phyloP scores from a whole-genome alignment of 352 stramenopile genomes.

The Pythium plurisporium region DNA sequence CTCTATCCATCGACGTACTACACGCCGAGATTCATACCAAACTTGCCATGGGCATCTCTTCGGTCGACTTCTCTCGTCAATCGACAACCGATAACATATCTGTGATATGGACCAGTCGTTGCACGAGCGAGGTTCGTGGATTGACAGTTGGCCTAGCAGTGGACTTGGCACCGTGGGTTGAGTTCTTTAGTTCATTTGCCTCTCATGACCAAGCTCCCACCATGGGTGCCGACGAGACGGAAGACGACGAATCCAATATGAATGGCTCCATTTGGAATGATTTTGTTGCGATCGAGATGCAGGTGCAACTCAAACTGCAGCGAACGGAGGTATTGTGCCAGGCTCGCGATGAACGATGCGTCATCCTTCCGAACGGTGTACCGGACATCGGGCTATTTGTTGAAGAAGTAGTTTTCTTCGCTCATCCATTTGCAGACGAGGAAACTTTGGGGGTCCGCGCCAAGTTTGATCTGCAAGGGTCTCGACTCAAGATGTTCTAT shows the following conservation, averaged over 20 bases:
- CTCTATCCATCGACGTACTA: neutral
- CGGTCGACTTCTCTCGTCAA: no score
- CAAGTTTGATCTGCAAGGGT: slow-evolving; percentile 59
- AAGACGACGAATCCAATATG: neutral
- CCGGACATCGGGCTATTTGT: slow-evolving; percentile 39
- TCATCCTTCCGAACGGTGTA: slow-evolving; percentile 40
- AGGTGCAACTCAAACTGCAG: slow-evolving; percentile 57
- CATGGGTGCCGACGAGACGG: neutral
- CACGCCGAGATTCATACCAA: slow-evolving; percentile 7
- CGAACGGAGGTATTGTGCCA: slow-evolving; percentile 38
- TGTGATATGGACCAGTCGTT: slow-evolving; percentile 4
- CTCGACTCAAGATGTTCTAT: slow-evolving; percentile 47
- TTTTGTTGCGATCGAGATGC: slow-evolving; percentile 32
- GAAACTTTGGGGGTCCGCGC: slow-evolving; percentile 56
- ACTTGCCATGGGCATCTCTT: neutral
- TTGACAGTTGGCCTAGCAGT: slow-evolving; percentile 1
- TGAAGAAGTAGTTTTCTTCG: slow-evolving; percentile 55
- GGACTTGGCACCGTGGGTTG: slow-evolving; percentile 7
- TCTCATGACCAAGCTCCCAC: neutral
- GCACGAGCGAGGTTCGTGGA: slow-evolving; percentile 6
- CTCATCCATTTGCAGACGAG: slow-evolving; percentile 45
- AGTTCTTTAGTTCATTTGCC: neutral
- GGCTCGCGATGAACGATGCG: slow-evolving; percentile 32
- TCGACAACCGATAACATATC: neutral
- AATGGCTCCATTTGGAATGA: neutral